A percentile compares a stretch with the other conserved stretches of the same genome.
phyloP scores from a whole-genome alignment of 768 basidiomycete genomes.

The Lyophyllum decastes region DNA sequence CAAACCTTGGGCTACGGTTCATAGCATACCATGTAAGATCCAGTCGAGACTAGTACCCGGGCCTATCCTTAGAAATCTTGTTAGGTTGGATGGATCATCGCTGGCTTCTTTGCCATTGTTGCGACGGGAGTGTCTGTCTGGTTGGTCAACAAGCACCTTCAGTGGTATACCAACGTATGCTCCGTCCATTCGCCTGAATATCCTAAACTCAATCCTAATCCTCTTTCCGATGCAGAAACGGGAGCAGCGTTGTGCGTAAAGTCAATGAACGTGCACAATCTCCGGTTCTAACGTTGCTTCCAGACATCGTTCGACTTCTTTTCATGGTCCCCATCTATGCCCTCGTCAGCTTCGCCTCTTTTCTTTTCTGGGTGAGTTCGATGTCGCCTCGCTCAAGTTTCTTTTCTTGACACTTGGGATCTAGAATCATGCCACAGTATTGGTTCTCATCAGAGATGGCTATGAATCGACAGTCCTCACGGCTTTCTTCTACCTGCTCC shows the following conservation, averaged over 20 bases:
- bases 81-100: constrained; percentile 71
- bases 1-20: constrained; percentile 3
- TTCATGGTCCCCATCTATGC: constrained; percentile 83
- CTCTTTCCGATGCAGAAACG: constrained; percentile 46
- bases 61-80: not conserved
- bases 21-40: constrained; percentile 58
- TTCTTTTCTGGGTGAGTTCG: constrained; percentile 63
- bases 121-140: constrained; percentile 64
- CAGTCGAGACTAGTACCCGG: not conserved
- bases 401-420: constrained; percentile 1
- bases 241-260: constrained; percentile 62
- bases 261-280: not conserved
- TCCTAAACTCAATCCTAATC: not conserved
- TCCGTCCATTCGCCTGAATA: not conserved
- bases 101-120: constrained; percentile 57
- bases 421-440: constrained; percentile 67
- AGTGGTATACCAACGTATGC: constrained; percentile 68
- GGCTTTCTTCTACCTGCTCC: constrained; percentile 77
- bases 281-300: not conserved
- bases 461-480: constrained; percentile 79
- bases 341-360: constrained; percentile 64
- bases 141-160: constrained; percentile 74
- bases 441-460: constrained; percentile 69
- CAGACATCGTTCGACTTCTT: constrained; percentile 73
- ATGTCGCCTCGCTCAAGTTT: not conserved